Base-by-base conservation (phyloP, 345 rosid species). In the Abelmoschus esculentus region DNA sequence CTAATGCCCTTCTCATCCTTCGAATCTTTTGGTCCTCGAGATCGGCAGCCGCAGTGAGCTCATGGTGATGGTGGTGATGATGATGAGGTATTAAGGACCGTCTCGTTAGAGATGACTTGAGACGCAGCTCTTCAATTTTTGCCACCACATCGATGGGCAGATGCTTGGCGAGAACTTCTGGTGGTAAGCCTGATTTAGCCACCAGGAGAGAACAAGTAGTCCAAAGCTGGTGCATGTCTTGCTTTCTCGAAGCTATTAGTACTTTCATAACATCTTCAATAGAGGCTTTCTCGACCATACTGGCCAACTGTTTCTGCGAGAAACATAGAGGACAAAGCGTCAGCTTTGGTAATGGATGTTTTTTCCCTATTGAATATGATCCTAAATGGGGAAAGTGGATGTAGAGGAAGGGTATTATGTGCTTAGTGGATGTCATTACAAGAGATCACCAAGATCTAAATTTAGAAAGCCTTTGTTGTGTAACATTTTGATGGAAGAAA, bases 241-340 rank as follows among this genome's bases (percentile, higher is more conserved):
- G 99, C 74, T 87, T 96, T 76, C 98, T 84, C 59, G 99, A 96
- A 31, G 99, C 98, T 76, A 90, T 83, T 5, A 96, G 79, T 5
- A 96, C 99, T 74, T 92, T 96, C 99, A 96, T 90, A 10, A 96
- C 97, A 77, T 96, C 99, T 76, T 96, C 99, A 42, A 92, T 92
- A 11, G 98, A 89, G 2, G 98, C 92, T 80, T 96, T 96, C 79
- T 92, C 98, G 28, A 96, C 99, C 97, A 89, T 92, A 78, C 80
- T 84, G 11, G 89, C 96, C 77, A 96, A 79, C 82, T 96, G 99
- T 77, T 92, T 90, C 99, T 96, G 91, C 68, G 10, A 63, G 10
- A 63, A 65, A 17, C 54, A 57, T 42, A 56, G 54, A 53, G 13
- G 11, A 44, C 42, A 34, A 58, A 36, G 34, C 50, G 36, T 69